Evolutionary conservation across 177 flowering plant genomes (phyloP).

Genomic region (Vitis hybrid): DNA sequence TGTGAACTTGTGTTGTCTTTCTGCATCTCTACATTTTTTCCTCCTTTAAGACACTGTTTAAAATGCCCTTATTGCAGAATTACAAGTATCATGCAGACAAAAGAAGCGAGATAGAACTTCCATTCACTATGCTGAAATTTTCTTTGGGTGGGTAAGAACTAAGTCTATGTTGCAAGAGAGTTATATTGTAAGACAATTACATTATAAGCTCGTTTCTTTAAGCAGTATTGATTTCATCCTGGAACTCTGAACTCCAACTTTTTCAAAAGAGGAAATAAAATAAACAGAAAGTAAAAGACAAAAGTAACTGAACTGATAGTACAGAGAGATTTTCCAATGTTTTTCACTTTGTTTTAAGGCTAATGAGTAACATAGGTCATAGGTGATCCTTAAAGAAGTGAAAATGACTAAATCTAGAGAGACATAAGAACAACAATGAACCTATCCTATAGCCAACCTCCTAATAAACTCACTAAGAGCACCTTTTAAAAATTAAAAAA

Average conservation of each 20-base stretch:
- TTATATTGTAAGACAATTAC: not conserved
- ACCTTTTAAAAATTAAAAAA: too few relatives aligned
- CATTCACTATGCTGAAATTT: not conserved
- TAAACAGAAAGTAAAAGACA: not conserved
- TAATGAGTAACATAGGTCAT: too few relatives aligned
- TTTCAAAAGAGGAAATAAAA: not conserved
- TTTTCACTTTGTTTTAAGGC: too few relatives aligned
- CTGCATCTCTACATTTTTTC: not conserved
- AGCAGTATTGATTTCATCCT: not conserved
- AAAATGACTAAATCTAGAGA: too few relatives aligned
- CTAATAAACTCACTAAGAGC: too few relatives aligned
- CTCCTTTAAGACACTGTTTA: not conserved
- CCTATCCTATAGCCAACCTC: too few relatives aligned
- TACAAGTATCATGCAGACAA: conserved; percentile 27
- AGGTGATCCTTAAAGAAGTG: too few relatives aligned
- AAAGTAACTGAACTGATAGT: not conserved
- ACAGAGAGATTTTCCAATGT: too few relatives aligned
- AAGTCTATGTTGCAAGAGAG: not conserved
- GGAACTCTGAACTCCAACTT: not conserved
- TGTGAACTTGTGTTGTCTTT: not conserved
- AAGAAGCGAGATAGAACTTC: conserved; percentile 22
- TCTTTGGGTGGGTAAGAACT: not conserved
- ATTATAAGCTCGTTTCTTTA: not conserved
- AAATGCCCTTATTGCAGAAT: conserved; percentile 31
- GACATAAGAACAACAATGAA: too few relatives aligned